Evolutionary conservation across 2,329 filamentous ascomycete species (phyloP).

Genomic region (Nemania sp.): DNA sequence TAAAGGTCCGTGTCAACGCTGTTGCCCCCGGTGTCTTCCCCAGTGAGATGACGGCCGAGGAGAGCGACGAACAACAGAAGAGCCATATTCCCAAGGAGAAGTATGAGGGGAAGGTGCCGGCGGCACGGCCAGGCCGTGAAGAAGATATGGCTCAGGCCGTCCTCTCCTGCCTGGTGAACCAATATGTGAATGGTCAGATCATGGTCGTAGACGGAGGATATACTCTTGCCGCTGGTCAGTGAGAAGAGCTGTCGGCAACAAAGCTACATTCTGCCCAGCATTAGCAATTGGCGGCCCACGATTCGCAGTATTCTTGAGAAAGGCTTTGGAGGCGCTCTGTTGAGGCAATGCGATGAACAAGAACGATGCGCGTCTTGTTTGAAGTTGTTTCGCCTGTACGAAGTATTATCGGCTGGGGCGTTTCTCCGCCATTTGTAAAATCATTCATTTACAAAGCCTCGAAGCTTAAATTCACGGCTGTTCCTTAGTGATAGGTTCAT

Average conservation of each 20-base stretch:
- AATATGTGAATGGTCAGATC: slow-evolving; percentile 51
- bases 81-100: slow-evolving; percentile 60
- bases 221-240: slow-evolving; percentile 46
- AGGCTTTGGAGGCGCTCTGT: too few species aligned
- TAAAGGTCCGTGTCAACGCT: slow-evolving; percentile 71
- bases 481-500: too few species aligned
- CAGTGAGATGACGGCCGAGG: slow-evolving; percentile 70
- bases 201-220: slow-evolving; percentile 52
- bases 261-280: too few species aligned
- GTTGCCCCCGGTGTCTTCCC: slow-evolving; percentile 74
- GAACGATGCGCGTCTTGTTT: too few species aligned
- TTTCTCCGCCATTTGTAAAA: too few species aligned
- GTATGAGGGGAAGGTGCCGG: slow-evolving; percentile 65
- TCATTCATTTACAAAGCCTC: too few species aligned
- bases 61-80: slow-evolving; percentile 57
- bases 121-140: slow-evolving; percentile 69
- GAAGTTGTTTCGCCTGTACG: too few species aligned
- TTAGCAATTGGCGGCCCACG: too few species aligned
- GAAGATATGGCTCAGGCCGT: slow-evolving; percentile 73
- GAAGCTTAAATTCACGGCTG: too few species aligned
- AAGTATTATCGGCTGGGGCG: too few species aligned
- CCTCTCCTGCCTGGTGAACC: slow-evolving; percentile 54
- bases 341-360: too few species aligned
- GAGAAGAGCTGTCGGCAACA: neutral
- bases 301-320: too few species aligned